Percentiles rank a stretch among this genome's conserved stretches.
phyloP scores from a whole-genome alignment of 2,329 filamentous ascomycete genomes.

The Coniosporium tulheliwenetii region DNA sequence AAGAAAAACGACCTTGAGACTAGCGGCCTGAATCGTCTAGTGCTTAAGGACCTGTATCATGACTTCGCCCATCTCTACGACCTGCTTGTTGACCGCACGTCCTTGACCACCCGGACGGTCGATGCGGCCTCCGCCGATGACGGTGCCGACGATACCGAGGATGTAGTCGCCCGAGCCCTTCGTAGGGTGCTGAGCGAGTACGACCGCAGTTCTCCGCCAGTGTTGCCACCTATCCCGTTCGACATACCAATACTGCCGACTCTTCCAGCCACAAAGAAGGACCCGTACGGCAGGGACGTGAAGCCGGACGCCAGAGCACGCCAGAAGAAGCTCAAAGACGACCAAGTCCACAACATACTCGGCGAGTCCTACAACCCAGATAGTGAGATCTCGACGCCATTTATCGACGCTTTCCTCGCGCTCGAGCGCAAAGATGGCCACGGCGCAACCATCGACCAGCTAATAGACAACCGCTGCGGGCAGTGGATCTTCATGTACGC shows the following conservation, averaged over 20 bases:
- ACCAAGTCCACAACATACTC: constrained; percentile 64
- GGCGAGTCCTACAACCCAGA: constrained; percentile 70
- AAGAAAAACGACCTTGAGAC: constrained; percentile 87
- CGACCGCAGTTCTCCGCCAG: constrained; percentile 75
- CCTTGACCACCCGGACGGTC: constrained; percentile 62
- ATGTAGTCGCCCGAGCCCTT: constrained; percentile 51
- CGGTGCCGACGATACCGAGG: constrained; percentile 32
- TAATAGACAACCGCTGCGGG: constrained; percentile 56
- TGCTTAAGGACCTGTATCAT: constrained; percentile 66
- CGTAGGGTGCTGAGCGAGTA: constrained; percentile 74
- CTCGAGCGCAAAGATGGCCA: constrained; percentile 56
- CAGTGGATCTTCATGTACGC: constrained; percentile 74
- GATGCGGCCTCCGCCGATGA: constrained; percentile 47
- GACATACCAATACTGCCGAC: constrained; percentile 68
- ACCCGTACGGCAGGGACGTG: constrained; percentile 45
- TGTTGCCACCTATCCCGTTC: constrained; percentile 81
- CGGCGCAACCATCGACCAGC: constrained; percentile 47
- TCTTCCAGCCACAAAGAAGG: constrained; percentile 48
- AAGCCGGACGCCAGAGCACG: constrained; percentile 64
- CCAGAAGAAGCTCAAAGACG: constrained; percentile 56
- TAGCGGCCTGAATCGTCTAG: constrained; percentile 70
- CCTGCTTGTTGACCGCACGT: constrained; percentile 64
- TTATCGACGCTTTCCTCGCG: constrained; percentile 52
- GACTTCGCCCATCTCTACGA: constrained; percentile 84
- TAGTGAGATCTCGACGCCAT: constrained; percentile 42